Evolutionary conservation across 2,329 filamentous ascomycete genomes (phyloP).

Genomic region (Colletotrichum somersetense): DNA sequence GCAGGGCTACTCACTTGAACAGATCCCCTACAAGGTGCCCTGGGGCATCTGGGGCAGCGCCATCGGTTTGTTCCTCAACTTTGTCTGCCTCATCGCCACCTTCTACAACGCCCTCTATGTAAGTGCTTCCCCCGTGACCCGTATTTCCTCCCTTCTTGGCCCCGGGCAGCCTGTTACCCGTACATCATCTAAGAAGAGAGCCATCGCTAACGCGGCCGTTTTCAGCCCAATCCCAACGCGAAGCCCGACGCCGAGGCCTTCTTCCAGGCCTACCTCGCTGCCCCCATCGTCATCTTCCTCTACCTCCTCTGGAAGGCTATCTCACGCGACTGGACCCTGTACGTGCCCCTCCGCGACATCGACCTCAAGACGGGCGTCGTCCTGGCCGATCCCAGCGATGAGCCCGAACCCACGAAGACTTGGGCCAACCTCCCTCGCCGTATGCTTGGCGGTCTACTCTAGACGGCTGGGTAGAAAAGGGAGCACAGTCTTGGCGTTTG

Average conservation of each 20-base stretch:
- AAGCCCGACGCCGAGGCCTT: slow-evolving; percentile 61
- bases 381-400: slow-evolving; percentile 64
- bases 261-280: slow-evolving; percentile 70
- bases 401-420: slow-evolving; percentile 50
- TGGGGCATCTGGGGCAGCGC: slow-evolving; percentile 76
- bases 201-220: slow-evolving; percentile 7
- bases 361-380: slow-evolving; percentile 72
- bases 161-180: background rate
- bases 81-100: slow-evolving; percentile 76
- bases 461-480: slow-evolving; percentile 28
- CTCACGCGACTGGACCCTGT: slow-evolving; percentile 64
- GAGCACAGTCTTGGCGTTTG: background rate
- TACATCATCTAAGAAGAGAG: background rate
- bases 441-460: slow-evolving; percentile 52
- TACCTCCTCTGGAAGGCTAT: slow-evolving; percentile 77
- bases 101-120: slow-evolving; percentile 76
- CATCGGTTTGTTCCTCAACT: slow-evolving; percentile 75
- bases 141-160: background rate
- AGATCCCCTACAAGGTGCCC: slow-evolving; percentile 61
- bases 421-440: slow-evolving; percentile 54
- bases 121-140: slow-evolving; percentile 43
- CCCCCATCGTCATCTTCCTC: slow-evolving; percentile 66
- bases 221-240: slow-evolving; percentile 51
- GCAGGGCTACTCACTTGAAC: slow-evolving; percentile 65
- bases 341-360: slow-evolving; percentile 69